These are phyloP conservation scores for Aspergillus baeticus DNA, from an alignment of 495 filamentous ascomycete species.

Conservation along the genomic window DNA sequence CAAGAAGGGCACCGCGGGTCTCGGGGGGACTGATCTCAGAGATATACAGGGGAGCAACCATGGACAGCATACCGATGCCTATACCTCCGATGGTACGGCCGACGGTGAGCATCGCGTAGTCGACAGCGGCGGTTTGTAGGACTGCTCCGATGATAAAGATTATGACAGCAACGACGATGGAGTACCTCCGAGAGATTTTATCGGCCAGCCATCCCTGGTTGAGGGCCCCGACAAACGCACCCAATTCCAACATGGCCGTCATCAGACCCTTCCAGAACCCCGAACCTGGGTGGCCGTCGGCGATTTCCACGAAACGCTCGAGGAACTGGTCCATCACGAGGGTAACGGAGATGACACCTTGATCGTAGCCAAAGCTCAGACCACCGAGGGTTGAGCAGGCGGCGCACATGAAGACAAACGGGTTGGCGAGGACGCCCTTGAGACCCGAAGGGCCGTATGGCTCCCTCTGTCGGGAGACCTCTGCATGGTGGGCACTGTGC, in stretches of 20 bases:
- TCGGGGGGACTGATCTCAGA: slow-evolving; percentile 57
- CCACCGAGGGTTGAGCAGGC: slow-evolving; percentile 56
- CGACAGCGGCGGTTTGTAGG: slow-evolving; percentile 53
- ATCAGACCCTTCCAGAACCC: slow-evolving; percentile 60
- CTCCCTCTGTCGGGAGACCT: slow-evolving; percentile 35
- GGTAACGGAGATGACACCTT: slow-evolving; percentile 55
- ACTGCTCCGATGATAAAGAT: slow-evolving; percentile 56
- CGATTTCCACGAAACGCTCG: slow-evolving; percentile 45
- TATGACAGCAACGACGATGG: slow-evolving; percentile 53
- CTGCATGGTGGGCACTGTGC: slow-evolving; percentile 43
- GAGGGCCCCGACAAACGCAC: slow-evolving; percentile 53
- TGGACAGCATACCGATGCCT: slow-evolving; percentile 57
- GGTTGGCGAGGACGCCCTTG: slow-evolving; percentile 45
- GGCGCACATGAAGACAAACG: slow-evolving; percentile 53
- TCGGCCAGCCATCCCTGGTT: slow-evolving; percentile 62
- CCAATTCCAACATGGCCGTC: slow-evolving; percentile 61
- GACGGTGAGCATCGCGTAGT: slow-evolving; percentile 58
- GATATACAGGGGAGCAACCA: slow-evolving; percentile 56
- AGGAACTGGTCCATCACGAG: slow-evolving; percentile 60
- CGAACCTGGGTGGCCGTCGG: slow-evolving; percentile 37
- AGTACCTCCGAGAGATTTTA: slow-evolving; percentile 55
- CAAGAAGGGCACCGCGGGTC: slow-evolving; percentile 51
- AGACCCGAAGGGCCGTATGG: slow-evolving; percentile 50
- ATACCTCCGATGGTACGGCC: slow-evolving; percentile 61
- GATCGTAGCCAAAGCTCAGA: slow-evolving; percentile 58